Conservation (phyloP, 2,329 filamentous ascomycete species). For the Trichoderma endophyticum region DNA sequence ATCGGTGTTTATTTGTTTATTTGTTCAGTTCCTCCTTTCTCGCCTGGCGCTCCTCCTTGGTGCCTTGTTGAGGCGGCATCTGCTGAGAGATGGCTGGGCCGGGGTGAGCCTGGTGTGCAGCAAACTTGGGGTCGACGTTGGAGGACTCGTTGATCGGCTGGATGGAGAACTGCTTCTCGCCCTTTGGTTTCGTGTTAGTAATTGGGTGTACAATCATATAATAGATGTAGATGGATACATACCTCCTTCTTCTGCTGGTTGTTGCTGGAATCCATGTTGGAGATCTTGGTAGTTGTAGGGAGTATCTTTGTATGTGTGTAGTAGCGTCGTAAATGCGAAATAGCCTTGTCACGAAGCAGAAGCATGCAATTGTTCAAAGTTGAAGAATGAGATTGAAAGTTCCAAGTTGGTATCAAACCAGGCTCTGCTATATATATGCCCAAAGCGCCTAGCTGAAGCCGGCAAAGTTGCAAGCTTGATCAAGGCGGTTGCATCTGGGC, state of each 20-base stretch:
- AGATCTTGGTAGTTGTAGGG: neutral
- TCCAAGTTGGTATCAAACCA: neutral
- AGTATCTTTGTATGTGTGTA: neutral
- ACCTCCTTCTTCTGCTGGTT: constrained; percentile 24
- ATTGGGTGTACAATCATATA: neutral
- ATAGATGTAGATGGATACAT: neutral
- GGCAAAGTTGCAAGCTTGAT: neutral
- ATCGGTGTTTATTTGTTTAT: constrained; percentile 29
- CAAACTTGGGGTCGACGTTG: constrained; percentile 46
- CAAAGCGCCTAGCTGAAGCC: constrained; percentile 1
- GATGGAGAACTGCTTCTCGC: constrained; percentile 45
- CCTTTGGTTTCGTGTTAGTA: constrained; percentile 24
- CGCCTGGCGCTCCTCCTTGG: constrained; percentile 65
- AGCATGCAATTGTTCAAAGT: neutral
- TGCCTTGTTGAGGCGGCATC: constrained; percentile 55
- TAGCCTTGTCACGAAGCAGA: neutral
- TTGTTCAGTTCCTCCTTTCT: constrained; percentile 67
- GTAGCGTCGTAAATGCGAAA: neutral
- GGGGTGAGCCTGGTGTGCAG: constrained; percentile 52
- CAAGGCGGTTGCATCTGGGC: neutral
- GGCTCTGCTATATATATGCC: neutral
- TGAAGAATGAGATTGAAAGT: neutral
- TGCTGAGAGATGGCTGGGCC: constrained; percentile 56
- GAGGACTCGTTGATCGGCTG: constrained; percentile 42
- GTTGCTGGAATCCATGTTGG: constrained; percentile 24